Evolutionary conservation across 2,329 filamentous ascomycete species (phyloP).

Genomic region (Thielaviopsis populi): DNA sequence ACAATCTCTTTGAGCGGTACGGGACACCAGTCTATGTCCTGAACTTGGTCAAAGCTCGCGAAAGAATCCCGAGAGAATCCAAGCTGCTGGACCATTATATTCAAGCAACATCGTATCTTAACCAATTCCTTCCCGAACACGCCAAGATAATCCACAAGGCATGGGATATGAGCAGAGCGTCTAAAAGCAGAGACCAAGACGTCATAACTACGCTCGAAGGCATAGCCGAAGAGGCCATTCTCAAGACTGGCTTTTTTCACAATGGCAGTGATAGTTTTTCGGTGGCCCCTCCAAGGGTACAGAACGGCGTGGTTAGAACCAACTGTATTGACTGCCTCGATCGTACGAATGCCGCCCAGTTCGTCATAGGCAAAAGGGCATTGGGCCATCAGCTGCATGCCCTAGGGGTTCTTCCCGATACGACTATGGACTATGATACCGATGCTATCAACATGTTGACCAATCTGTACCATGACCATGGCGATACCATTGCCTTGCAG

Average conservation of each 20-base stretch:
- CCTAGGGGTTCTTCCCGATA: constrained; percentile 68
- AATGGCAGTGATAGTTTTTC: constrained; percentile 63
- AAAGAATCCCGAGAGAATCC: constrained; percentile 78
- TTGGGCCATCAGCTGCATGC: constrained; percentile 85
- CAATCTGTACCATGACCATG: constrained; percentile 96
- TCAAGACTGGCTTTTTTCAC: constrained; percentile 82
- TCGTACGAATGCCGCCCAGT: constrained; percentile 92
- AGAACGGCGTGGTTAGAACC: constrained; percentile 85
- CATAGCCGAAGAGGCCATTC: constrained; percentile 77
- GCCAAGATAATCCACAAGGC: constrained; percentile 87
- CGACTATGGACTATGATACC: constrained; percentile 77
- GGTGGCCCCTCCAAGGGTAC: constrained; percentile 42
- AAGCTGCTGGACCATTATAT: constrained; percentile 82
- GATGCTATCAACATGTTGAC: constrained; percentile 94
- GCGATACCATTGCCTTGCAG: constrained; percentile 93
- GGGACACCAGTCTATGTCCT: constrained; percentile 83
- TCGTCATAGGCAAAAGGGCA: constrained; percentile 89
- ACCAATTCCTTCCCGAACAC: constrained; percentile 72
- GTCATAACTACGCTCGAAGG: constrained; percentile 83
- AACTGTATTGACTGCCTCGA: constrained; percentile 98
- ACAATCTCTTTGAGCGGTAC: constrained; percentile 86
- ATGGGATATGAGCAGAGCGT: constrained; percentile 95
- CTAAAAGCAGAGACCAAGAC: constrained; percentile 81
- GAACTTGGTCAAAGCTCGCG: constrained; percentile 79
- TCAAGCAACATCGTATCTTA: constrained; percentile 76